These are phyloP conservation scores for Cercospora sp. DNA, from an alignment of 2,329 filamentous ascomycete genomes.

Conservation along the genomic window DNA sequence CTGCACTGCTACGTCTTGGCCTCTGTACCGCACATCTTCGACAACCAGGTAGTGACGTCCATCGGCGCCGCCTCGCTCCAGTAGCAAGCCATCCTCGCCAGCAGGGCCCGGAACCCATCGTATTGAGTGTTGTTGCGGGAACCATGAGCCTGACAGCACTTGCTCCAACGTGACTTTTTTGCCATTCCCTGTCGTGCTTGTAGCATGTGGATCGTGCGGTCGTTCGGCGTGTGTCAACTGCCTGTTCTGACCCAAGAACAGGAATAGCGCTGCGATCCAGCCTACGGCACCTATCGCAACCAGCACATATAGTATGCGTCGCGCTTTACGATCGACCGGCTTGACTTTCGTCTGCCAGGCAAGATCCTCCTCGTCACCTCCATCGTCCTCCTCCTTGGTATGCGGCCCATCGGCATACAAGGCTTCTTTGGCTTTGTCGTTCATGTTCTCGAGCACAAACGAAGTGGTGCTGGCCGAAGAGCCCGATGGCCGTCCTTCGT, in stretches of 20 bases:
- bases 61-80: constrained; percentile 65
- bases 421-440: constrained; percentile 57
- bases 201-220: constrained; percentile 69
- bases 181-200: constrained; percentile 61
- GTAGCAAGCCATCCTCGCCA: constrained; percentile 79
- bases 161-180: constrained; percentile 74
- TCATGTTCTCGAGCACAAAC: constrained; percentile 75
- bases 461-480: constrained; percentile 84
- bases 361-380: constrained; percentile 49
- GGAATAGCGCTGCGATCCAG: constrained; percentile 68
- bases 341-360: constrained; percentile 45
- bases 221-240: constrained; percentile 66
- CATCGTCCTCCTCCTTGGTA: constrained; percentile 50
- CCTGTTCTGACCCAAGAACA: constrained; percentile 65
- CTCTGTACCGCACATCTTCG: constrained; percentile 72
- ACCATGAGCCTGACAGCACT: constrained; percentile 67
- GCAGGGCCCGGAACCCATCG: constrained; percentile 74
- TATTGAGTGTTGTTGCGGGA: constrained; percentile 63
- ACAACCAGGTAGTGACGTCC: constrained; percentile 78
- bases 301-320: constrained; percentile 63
- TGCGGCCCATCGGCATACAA: constrained; percentile 39
- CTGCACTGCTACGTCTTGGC: constrained; percentile 45
- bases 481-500: constrained; percentile 52
- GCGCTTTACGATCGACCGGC: constrained; percentile 65
- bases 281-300: constrained; percentile 62